phyloP scores from a whole-genome alignment of 768 basidiomycete species.

The Lenzites betulinus region DNA sequence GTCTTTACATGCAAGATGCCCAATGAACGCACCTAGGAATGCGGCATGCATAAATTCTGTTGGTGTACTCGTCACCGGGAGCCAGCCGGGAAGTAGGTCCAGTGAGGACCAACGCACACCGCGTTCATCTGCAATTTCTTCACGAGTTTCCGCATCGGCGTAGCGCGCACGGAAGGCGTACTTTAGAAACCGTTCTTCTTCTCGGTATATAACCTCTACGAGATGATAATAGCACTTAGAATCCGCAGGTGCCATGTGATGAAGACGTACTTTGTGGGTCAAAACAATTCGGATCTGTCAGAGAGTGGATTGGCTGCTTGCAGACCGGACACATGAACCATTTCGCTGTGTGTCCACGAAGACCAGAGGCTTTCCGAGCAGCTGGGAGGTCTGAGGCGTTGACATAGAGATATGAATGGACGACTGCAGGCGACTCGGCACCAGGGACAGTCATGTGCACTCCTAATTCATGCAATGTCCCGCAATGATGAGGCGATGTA shows the following conservation, averaged over 20 bases:
- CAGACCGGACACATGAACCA: not conserved
- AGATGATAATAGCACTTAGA: no score
- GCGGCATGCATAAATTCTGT: conserved; percentile 4
- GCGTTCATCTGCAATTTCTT: not conserved
- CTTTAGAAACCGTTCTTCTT: not conserved
- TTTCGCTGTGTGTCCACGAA: not conserved
- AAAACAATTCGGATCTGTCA: not conserved
- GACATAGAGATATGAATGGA: not conserved
- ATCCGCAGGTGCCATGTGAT: no score
- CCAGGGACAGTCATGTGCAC: not conserved
- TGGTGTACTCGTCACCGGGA: not conserved
- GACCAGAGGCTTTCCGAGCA: not conserved
- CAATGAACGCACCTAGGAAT: not conserved
- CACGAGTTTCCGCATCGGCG: not conserved
- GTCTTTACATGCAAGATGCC: not conserved
- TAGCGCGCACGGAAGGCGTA: not conserved
- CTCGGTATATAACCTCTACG: not conserved
- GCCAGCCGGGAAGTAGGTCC: not conserved
- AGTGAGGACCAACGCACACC: not conserved
- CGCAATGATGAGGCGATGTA: no score
- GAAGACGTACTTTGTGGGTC: not conserved
- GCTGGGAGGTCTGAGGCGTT: not conserved
- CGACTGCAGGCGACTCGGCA: not conserved
- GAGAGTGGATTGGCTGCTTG: not conserved
- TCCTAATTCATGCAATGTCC: no score